Evolutionary conservation across 2,329 filamentous ascomycete species (phyloP), one percentile per base, ranked within the genome.

Genomic region (Beauveria varroae): DNA sequence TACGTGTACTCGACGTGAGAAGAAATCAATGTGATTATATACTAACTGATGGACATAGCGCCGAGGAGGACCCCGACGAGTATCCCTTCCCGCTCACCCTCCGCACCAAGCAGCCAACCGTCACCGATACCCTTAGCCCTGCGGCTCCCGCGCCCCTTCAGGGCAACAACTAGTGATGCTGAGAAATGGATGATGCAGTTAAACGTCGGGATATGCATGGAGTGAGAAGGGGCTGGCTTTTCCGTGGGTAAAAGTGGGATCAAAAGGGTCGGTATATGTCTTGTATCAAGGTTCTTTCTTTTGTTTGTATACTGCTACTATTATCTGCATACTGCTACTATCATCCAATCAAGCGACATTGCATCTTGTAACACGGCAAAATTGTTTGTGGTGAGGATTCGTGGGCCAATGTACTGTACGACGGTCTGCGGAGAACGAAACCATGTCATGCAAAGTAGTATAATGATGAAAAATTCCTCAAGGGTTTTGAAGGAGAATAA

Each of bases 21-120:
- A 16, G 24, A 43, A 43, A 46, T 37, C 14, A 4, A n/a, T 28
- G 12, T 9, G 56, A 10, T 26, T 37, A 50, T 18, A 26, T 46
- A 28, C 12, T 61, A 22, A 60, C 30, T 18, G 12, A 37, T 55
- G 20, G 34, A 26, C 4, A 59, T 69, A 96, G 91, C 76, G 91
- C 95, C 74, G 93, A 97, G 73, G 95, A 98, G 79, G 95, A 98
- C 68, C 86, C 89, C 0, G 93, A 86, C n/a, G 83, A 86, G 70
- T 85, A 85, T 66, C 79, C 81, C 1, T 86, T 85, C 74, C 82
- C 83, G 28, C 72, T 86, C 64, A 85, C 82, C 7, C 75, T 86
- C 63, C 79, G 82, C 65, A 76, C 77, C 20, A 83, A 84, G 76
- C 78, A 78, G 18, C 72, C 76, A 69, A 46, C 68, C 51, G 28